Base-by-base conservation (phyloP, 2,329 filamentous ascomycete genomes). In the Ramularia endophylla region DNA sequence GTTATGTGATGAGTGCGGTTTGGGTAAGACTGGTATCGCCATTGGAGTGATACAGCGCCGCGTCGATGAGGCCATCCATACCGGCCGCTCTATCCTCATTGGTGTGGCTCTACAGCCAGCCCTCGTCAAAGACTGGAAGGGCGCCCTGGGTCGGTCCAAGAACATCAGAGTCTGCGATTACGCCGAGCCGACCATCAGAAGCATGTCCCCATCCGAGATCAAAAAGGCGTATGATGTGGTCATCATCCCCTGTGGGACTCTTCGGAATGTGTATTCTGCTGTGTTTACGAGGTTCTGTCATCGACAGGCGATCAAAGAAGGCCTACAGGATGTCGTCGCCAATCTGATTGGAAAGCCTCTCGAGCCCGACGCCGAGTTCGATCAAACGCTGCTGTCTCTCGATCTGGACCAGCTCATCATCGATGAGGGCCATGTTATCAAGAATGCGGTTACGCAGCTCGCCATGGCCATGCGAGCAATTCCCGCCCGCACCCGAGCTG, bases 21-120 rank as follows among this genome's bases (percentile, higher is more conserved):
- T 79, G 29, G 92, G 92, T 34, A 98, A 98, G 71, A 98, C 92
- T 0, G 95, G 88, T 55, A 90, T 98, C 58, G 87, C 97, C 47
- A 95, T 98, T 53, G 81, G 87, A 0, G 87, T 98, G 56, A 74
- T 98, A 4, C 30, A 33, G 18, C 30, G 30, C 3, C 13, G 11
- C 11, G 33, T 84, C 87, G n/a, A 83, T 95, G 55, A 71, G 97
- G 18, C 80, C 85, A 12, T 79, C 87, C 57, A 77, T 77, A 20
- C 78, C 67, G 49, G 73, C 68, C 59, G 78, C 57, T 70, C 12
- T 9, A 87, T 86, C 57, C 87, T 69, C 69, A 79, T 95, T 60
- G 68, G 97, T 25, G 77, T 98, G 27, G 81, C 98, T 19, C 92
- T 97, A 1, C 92, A 92, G 4, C 85, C 87, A 0, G 95, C 89